Conservation (phyloP, 805 yeast species). For the Blastobotrys mokoenaii region DNA sequence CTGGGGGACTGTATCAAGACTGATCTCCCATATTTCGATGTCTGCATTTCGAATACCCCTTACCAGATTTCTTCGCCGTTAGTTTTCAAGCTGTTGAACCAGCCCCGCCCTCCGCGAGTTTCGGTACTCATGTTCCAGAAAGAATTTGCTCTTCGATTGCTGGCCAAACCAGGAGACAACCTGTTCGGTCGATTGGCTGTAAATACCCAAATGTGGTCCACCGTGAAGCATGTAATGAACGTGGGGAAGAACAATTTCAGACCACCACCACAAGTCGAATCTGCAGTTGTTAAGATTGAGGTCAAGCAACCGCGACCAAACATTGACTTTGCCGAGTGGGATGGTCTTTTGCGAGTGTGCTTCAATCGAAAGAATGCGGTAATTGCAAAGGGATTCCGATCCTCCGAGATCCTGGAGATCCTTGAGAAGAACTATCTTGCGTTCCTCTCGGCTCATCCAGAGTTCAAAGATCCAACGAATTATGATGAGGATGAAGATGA, state of each 20-base stretch:
- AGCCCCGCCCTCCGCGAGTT: conserved; percentile 90
- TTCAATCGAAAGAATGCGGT: conserved; percentile 92
- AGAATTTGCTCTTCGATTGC: conserved; percentile 86
- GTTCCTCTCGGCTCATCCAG: conserved; percentile 43
- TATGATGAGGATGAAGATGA: conserved; percentile 29
- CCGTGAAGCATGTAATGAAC: conserved; percentile 95
- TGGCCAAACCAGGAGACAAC: conserved; percentile 95
- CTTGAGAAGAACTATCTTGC: conserved; percentile 84
- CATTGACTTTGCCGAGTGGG: conserved; percentile 94
- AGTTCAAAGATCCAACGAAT: conserved; percentile 35
- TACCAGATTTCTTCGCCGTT: conserved; percentile 96
- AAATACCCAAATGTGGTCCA: conserved; percentile 99
- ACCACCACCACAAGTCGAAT: conserved; percentile 98
- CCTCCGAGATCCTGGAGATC: conserved; percentile 67
- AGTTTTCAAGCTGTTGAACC: conserved; percentile 83
- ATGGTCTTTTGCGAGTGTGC: conserved; percentile 82
- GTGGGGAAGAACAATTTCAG: conserved; percentile 94
- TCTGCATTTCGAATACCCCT: conserved; percentile 95
- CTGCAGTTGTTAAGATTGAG: conserved; percentile 90
- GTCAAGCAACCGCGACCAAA: conserved; percentile 91
- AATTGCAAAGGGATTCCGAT: conserved; percentile 84
- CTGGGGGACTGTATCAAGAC: conserved; percentile 95
- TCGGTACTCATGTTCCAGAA: conserved; percentile 96
- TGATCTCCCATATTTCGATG: conserved; percentile 88
- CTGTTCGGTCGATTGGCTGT: conserved; percentile 90